Percentiles rank a stretch among this genome's conserved stretches.
These are phyloP conservation scores for Tulasnella sp. DNA, from an alignment of 768 basidiomycete genomes.

Conservation along the genomic window DNA sequence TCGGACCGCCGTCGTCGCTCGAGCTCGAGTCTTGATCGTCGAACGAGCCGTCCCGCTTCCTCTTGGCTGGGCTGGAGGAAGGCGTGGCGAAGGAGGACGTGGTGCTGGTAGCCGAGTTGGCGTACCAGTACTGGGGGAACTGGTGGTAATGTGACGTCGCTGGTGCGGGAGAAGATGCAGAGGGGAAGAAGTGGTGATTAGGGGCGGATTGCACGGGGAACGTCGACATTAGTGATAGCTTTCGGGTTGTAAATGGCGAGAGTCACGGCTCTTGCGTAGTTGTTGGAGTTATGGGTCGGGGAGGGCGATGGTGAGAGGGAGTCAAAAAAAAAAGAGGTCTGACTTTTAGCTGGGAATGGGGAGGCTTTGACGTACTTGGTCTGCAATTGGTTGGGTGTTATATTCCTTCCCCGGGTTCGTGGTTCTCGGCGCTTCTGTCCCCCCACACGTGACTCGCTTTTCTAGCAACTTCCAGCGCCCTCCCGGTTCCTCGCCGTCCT, in stretches of 20 bases:
- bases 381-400: background rate
- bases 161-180: conserved; percentile 1
- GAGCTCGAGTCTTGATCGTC: conserved; percentile 27
- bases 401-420: background rate
- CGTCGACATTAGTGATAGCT: conserved; percentile 9
- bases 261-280: background rate
- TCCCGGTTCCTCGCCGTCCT: background rate
- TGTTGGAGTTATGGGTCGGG: background rate
- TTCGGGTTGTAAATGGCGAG: background rate
- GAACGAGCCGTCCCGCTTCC: conserved; percentile 24
- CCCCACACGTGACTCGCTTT: background rate
- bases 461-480: conserved; percentile 15
- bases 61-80: background rate
- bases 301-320: background rate
- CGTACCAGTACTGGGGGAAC: background rate
- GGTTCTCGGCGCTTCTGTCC: background rate
- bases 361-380: background rate
- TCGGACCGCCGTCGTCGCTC: conserved; percentile 14
- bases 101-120: background rate
- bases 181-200: conserved; percentile 9
- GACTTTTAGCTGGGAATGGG: background rate
- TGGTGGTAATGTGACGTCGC: background rate
- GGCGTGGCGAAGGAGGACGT: background rate
- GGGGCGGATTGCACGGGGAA: conserved; percentile 29
- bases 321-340: background rate